These are phyloP conservation scores for Exophiala phaeomuriformis DNA, from an alignment of 2,329 filamentous ascomycete genomes.

Conservation along the genomic window DNA sequence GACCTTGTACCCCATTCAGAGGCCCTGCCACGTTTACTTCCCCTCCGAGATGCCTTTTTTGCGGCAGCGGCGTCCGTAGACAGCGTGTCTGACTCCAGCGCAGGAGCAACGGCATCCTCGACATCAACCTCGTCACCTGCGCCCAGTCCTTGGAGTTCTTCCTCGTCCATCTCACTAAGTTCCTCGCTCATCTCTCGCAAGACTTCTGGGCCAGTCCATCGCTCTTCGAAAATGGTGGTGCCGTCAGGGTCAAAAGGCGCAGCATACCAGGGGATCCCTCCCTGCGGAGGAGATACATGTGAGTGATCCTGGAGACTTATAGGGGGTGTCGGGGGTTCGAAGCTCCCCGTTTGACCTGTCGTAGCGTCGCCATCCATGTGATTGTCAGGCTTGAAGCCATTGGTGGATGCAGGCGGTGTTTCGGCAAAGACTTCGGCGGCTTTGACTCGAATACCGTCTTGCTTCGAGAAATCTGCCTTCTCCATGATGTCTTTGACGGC, in stretches of 20 bases:
- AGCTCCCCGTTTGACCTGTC: slow-evolving; percentile 39
- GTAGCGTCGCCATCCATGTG: slow-evolving; percentile 30
- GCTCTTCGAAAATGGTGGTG: slow-evolving; percentile 70
- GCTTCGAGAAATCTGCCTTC: slow-evolving; percentile 7
- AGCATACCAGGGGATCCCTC: slow-evolving; percentile 84
- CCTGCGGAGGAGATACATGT: slow-evolving; percentile 53
- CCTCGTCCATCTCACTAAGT: slow-evolving; percentile 85
- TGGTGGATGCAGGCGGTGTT: slow-evolving; percentile 28
- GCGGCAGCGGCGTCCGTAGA: slow-evolving; percentile 4
- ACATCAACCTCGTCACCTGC: slow-evolving; percentile 40
- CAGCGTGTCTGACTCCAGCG: background rate
- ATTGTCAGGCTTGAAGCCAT: slow-evolving; percentile 28
- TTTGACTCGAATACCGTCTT: slow-evolving; percentile 4
- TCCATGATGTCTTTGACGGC: background rate
- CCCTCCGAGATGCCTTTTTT: slow-evolving; percentile 8
- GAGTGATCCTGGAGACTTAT: slow-evolving; percentile 38
- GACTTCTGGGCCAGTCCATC: slow-evolving; percentile 66
- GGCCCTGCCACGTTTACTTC: slow-evolving; percentile 6
- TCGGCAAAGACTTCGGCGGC: slow-evolving; percentile 12
- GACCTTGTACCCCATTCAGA: slow-evolving; percentile 17
- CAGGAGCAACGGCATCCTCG: background rate
- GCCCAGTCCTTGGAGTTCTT: slow-evolving; percentile 67
- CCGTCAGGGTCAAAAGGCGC: slow-evolving; percentile 70
- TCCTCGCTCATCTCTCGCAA: slow-evolving; percentile 71
- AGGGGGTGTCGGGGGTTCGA: slow-evolving; percentile 36